Conservation (phyloP, 176 grass and related monocot genomes). For the Dendrocalamus sinicus region DNA sequence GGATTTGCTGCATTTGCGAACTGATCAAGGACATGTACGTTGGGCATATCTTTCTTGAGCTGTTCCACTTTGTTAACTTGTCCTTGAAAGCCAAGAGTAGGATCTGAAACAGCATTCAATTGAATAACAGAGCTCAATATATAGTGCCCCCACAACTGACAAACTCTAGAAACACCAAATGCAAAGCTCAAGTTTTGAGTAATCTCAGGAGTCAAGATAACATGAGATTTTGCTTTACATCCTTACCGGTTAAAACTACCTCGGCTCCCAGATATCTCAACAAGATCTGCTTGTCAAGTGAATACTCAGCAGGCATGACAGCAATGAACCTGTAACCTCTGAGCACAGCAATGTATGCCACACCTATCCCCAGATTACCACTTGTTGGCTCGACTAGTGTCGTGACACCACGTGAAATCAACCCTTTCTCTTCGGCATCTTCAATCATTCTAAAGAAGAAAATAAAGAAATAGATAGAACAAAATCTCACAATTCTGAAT, state of each 20-base stretch:
- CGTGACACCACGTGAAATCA: slow-evolving; percentile 69
- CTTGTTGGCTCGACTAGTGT: slow-evolving; percentile 66
- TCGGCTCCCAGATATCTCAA: slow-evolving; percentile 77
- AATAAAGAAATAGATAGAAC: not conserved
- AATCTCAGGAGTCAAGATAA: not conserved
- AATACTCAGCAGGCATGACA: slow-evolving; percentile 65
- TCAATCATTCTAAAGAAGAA: slow-evolving; percentile 57
- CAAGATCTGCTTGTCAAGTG: slow-evolving; percentile 70
- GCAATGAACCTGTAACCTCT: slow-evolving; percentile 76
- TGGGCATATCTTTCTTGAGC: slow-evolving; percentile 57
- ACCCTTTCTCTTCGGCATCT: slow-evolving; percentile 72
- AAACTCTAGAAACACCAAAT: not conserved
- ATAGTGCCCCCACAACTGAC: not conserved
- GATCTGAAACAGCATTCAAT: slow-evolving; percentile 49
- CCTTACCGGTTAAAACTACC: slow-evolving; percentile 62
- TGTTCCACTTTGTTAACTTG: slow-evolving; percentile 48
- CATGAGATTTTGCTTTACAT: not conserved
- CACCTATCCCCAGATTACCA: slow-evolving; percentile 68
- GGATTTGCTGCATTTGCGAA: slow-evolving; percentile 63
- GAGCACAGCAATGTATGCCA: slow-evolving; percentile 49
- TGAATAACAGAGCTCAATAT: not conserved
- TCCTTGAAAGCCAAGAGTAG: slow-evolving; percentile 60
- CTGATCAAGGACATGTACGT: slow-evolving; percentile 64
- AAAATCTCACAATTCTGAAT: not conserved
- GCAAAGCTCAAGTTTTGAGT: not conserved